Evolutionary conservation across 805 yeast species (phyloP), one percentile per base, ranked within the genome.

Genomic region (Schwanniomyces sp.): DNA sequence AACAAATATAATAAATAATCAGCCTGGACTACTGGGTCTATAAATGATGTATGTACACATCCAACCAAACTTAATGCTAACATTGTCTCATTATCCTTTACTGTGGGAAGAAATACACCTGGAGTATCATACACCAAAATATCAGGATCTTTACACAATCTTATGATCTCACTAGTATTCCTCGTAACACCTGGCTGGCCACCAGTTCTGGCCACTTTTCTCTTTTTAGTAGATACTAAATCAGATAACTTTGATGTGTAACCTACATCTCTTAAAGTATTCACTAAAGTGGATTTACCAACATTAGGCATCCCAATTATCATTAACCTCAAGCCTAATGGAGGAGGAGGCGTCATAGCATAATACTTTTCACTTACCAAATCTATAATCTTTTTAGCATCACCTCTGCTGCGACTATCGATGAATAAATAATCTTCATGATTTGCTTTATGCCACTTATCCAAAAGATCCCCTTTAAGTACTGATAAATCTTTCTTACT

Each of bases 301-400:
- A 91, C 96, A 62, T 94, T 94, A 1, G 99, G 99, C 94, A 94
- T 88, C 0, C 99, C 99, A 6, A 86, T 84, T 40, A 92, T 80
- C 73, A 91, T 73, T 48, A 88, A 65, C 18, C 91, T 67, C 41
- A 87, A 70, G 0, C 98, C 98, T 49, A 91, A 65, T 0, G 96
- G 95, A 1, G 84, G 80, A 0, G 92, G 89, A 0, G 91, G 88
- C 16, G 63, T 64, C 76, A 82, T 70, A 4, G 61, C 52, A 25
- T 64, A 52, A 55, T 79, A 76, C 44, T 69, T 67, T 44, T 76
- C 72, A 32, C 72, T 72, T 3, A 88, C 69, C 10, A 72, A 56
- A 8, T 78, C 72, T 12, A 87, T 67, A 4, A 91, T 62, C 38
- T 67, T 64, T 11, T 62, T 63, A 1, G 84, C 81, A 53, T 85